phyloP scores from a whole-genome alignment of 306 rosid species.

The Elaeagnus macrophylla region DNA sequence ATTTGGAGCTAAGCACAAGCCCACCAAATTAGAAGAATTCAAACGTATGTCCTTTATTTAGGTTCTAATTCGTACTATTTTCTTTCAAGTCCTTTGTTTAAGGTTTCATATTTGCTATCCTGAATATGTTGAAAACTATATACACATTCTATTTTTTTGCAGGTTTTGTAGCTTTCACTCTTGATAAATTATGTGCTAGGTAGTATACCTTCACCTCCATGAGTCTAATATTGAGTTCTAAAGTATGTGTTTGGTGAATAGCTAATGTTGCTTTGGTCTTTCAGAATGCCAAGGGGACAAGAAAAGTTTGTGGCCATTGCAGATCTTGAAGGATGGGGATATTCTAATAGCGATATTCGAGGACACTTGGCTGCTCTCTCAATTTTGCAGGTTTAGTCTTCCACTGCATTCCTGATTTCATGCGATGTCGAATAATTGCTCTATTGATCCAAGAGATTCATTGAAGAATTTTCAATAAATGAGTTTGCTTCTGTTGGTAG shows the following conservation, averaged over 20 bases:
- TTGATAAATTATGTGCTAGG: constrained; percentile 50
- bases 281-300: constrained; percentile 65
- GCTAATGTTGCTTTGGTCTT: neutral
- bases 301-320: constrained; percentile 74
- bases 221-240: neutral
- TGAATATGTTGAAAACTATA: neutral
- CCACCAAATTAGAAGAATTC: constrained; percentile 36
- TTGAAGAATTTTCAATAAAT: neutral
- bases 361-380: constrained; percentile 55
- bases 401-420: neutral
- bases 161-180: constrained; percentile 36
- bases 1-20: constrained; percentile 43
- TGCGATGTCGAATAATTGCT: neutral
- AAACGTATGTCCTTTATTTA: constrained; percentile 26
- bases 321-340: constrained; percentile 84
- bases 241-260: neutral
- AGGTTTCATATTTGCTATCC: neutral
- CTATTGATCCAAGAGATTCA: neutral
- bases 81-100: neutral
- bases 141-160: constrained; percentile 1
- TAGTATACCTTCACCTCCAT: constrained; percentile 14
- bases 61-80: neutral
- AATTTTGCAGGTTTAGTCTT: constrained; percentile 58
- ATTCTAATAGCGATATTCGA: constrained; percentile 62
- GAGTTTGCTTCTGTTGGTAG: neutral